A percentile compares a stretch with the other conserved stretches of the same genome.
Evolutionary conservation across 495 filamentous ascomycete species (phyloP).

Genomic region (Neohortaea acidophila): DNA sequence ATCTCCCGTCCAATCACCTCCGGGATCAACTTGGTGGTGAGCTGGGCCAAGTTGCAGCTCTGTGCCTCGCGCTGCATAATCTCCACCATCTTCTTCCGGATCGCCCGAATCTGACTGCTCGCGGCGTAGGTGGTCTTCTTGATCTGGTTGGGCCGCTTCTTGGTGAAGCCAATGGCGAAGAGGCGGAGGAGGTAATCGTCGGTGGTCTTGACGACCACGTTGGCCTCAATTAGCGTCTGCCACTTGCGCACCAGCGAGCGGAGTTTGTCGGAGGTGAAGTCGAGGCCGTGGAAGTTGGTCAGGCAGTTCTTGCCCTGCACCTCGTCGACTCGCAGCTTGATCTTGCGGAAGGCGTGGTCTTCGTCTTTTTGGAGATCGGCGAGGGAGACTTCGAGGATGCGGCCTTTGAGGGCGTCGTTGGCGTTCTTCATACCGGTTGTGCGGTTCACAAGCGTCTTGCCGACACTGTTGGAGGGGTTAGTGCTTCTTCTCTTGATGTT

Average conservation of each 20-base stretch:
- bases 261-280: constrained; percentile 99
- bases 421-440: constrained; percentile 99
- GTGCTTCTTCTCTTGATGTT: constrained; percentile 2
- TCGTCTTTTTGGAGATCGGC: constrained; percentile 99
- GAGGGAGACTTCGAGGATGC: constrained; percentile 96
- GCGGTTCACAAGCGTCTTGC: constrained; percentile 97
- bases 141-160: constrained; percentile 95
- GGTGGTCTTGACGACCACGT: constrained; percentile 97
- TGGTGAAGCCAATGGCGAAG: constrained; percentile 98
- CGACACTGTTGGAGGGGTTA: constrained; percentile 50
- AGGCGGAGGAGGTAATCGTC: constrained; percentile 97
- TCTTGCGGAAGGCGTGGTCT: constrained; percentile 97
- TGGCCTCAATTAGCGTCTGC: constrained; percentile 98
- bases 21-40: constrained; percentile 94
- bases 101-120: constrained; percentile 87
- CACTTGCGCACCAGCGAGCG: constrained; percentile 97
- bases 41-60: constrained; percentile 82
- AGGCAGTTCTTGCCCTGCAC: constrained; percentile 99
- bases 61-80: constrained; percentile 93
- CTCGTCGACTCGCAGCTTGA: constrained; percentile 97
- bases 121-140: constrained; percentile 99
- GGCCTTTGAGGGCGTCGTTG: constrained; percentile 95
- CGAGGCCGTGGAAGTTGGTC: constrained; percentile 99
- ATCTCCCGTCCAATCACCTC: constrained; percentile 99
- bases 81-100: constrained; percentile 98